These are phyloP conservation scores for Liquidambar formosana DNA, from an alignment of 164 flowering plant species.

Conservation along the genomic window DNA sequence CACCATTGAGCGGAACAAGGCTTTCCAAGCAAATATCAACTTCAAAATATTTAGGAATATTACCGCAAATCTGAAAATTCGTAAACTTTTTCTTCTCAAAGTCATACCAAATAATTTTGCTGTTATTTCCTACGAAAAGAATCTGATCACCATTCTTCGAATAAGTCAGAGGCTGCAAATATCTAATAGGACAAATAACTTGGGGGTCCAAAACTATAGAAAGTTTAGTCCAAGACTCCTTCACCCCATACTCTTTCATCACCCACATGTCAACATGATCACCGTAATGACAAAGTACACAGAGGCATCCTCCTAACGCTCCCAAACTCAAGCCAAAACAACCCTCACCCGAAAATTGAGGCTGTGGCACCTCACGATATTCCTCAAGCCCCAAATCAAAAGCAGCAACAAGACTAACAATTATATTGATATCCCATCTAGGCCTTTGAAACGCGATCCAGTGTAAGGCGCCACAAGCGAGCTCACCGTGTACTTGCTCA, in stretches of 20 bases:
- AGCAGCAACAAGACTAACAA: slow-evolving; percentile 15
- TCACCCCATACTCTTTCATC: slow-evolving; percentile 35
- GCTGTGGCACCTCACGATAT: slow-evolving; percentile 6
- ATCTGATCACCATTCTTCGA: slow-evolving; percentile 6
- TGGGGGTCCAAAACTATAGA: neutral
- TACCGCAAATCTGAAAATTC: neutral
- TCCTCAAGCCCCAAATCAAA: slow-evolving; percentile 23
- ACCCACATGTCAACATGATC: slow-evolving; percentile 20
- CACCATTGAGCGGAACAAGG: slow-evolving; percentile 8
- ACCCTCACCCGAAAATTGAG: neutral
- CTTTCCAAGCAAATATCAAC: slow-evolving; percentile 1
- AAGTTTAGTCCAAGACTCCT: slow-evolving; percentile 30
- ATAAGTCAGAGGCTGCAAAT: slow-evolving; percentile 18
- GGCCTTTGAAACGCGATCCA: slow-evolving; percentile 13
- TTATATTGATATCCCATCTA: neutral
- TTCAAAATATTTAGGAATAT: neutral
- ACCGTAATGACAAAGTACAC: neutral
- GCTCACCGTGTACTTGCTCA: no score
- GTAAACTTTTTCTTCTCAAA: neutral
- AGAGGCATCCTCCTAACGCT: slow-evolving; percentile 7
- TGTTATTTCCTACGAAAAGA: slow-evolving; percentile 12
- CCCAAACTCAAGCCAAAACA: slow-evolving; percentile 12
- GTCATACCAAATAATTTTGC: slow-evolving; percentile 24
- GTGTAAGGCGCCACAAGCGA: slow-evolving; percentile 22
- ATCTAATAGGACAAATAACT: neutral